Conservation (phyloP, 2,329 filamentous ascomycete genomes). For the Diplodia corticola region DNA sequence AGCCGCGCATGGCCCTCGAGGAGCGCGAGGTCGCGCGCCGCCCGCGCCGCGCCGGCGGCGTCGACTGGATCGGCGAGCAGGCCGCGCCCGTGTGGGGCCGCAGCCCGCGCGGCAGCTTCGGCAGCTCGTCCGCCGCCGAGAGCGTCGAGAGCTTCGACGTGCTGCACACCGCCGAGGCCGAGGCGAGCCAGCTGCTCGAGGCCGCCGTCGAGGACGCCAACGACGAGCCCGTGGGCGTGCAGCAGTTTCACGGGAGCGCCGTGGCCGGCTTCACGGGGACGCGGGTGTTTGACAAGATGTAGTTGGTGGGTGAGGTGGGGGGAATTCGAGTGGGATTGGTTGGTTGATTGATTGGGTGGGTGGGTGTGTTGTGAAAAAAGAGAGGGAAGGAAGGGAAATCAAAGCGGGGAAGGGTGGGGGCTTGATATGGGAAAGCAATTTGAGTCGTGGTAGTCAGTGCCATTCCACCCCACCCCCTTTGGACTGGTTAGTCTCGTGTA, state of each 20-base stretch:
- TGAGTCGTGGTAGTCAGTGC: too few species aligned
- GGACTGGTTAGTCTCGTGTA: too few species aligned
- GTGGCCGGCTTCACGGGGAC: background rate
- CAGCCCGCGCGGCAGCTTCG: conserved; percentile 29
- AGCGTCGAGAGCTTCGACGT: conserved; percentile 47
- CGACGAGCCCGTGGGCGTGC: background rate
- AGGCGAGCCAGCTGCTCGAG: conserved; percentile 34
- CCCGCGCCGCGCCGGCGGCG: conserved; percentile 34
- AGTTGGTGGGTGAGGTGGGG: background rate
- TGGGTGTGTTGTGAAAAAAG: background rate
- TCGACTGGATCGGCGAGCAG: conserved; percentile 43
- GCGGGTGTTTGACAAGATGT: conserved; percentile 20
- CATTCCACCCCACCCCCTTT: too few species aligned
- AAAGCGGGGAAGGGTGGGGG: too few species aligned
- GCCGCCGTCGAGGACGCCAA: background rate
- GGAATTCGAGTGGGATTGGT: too few species aligned
- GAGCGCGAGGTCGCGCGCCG: conserved; percentile 46
- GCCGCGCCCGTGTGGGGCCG: conserved; percentile 23
- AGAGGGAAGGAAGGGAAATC: too few species aligned
- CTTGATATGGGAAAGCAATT: too few species aligned
- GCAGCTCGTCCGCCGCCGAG: background rate
- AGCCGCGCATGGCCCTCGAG: conserved; percentile 39
- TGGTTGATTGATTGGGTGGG: too few species aligned
- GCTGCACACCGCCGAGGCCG: conserved; percentile 48
- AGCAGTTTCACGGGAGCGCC: conserved; percentile 11